phyloP scores from a whole-genome alignment of 805 yeast species.

The Wickerhamia fluorescens region DNA sequence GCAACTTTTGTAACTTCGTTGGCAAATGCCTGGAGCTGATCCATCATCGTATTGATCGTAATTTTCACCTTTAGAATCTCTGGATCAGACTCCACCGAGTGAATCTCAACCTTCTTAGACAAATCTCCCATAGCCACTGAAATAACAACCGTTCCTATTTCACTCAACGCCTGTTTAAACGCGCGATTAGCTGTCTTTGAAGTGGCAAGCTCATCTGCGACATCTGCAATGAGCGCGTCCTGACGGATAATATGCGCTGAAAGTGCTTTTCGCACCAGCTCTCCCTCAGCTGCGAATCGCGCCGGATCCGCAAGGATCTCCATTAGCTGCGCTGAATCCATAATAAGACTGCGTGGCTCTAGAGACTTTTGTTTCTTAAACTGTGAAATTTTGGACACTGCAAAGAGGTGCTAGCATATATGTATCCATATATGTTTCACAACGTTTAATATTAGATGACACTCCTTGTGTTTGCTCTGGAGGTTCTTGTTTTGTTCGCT shows the following conservation, averaged over 20 bases:
- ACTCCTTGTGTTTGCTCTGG: too few relatives aligned
- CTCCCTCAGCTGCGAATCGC: slow-evolving; percentile 20
- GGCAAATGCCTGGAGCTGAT: slow-evolving; percentile 75
- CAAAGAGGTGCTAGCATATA: too few relatives aligned
- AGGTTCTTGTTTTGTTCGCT: too few relatives aligned
- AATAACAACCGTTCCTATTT: slow-evolving; percentile 79
- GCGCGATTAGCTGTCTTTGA: slow-evolving; percentile 56
- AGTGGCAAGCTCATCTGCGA: slow-evolving; percentile 26
- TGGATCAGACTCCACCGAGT: slow-evolving; percentile 66
- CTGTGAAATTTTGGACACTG: not conserved
- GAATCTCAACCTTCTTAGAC: slow-evolving; percentile 71
- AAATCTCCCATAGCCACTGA: slow-evolving; percentile 88
- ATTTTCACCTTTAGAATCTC: slow-evolving; percentile 74
- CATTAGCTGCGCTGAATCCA: slow-evolving; percentile 28
- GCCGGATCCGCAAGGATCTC: slow-evolving; percentile 34
- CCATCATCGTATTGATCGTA: slow-evolving; percentile 85
- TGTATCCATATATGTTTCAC: too few relatives aligned
- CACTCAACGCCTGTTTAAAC: slow-evolving; percentile 62
- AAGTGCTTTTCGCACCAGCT: slow-evolving; percentile 24
- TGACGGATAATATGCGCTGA: slow-evolving; percentile 23
- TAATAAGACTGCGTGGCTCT: too few relatives aligned
- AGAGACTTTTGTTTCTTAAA: not conserved
- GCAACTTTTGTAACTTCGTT: slow-evolving; percentile 79
- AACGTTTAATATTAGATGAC: too few relatives aligned
- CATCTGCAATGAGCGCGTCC: slow-evolving; percentile 18